Conservation (phyloP, 2,329 filamentous ascomycete species). For the Calycina herbarum region DNA sequence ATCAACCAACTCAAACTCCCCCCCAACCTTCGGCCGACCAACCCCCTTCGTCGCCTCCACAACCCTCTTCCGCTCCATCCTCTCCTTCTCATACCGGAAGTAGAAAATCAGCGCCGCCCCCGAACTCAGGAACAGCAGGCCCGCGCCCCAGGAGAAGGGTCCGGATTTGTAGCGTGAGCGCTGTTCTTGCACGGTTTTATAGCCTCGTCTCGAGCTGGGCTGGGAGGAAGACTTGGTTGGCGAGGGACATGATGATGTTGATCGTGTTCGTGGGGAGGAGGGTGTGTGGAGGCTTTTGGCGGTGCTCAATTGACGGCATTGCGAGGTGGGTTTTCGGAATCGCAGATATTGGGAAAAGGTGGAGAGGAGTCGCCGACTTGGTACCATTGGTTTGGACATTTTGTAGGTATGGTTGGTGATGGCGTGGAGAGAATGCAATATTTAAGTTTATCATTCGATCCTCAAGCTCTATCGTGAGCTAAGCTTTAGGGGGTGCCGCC, state of each 20-base stretch:
- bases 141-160: slow-evolving; percentile 92
- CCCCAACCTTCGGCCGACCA: slow-evolving; percentile 89
- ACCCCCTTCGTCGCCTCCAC: slow-evolving; percentile 92
- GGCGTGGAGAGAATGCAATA: no score
- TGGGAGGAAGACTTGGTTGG: neutral
- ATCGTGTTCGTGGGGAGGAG: no score
- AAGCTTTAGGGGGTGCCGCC: neutral
- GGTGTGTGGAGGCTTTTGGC: neutral
- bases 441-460: no score
- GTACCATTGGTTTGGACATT: slow-evolving; percentile 32
- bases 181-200: slow-evolving; percentile 38
- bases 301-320: slow-evolving; percentile 19
- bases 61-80: slow-evolving; percentile 84
- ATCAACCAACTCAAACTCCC: slow-evolving; percentile 78
- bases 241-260: no score
- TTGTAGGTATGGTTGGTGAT: slow-evolving; percentile 12
- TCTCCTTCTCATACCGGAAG: slow-evolving; percentile 89
- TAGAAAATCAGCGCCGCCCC: slow-evolving; percentile 81
- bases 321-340: slow-evolving; percentile 11
- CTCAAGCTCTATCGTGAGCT: neutral
- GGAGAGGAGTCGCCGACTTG: slow-evolving; percentile 28
- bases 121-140: slow-evolving; percentile 77
- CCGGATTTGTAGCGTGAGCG: slow-evolving; percentile 35
- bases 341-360: slow-evolving; percentile 24
- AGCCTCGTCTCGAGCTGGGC: slow-evolving; percentile 12